A percentile compares a stretch with the other conserved stretches of the same genome.
Conservation (phyloP, 1,284 basidiomycete genomes). For the Phenoliferia sp. region DNA sequence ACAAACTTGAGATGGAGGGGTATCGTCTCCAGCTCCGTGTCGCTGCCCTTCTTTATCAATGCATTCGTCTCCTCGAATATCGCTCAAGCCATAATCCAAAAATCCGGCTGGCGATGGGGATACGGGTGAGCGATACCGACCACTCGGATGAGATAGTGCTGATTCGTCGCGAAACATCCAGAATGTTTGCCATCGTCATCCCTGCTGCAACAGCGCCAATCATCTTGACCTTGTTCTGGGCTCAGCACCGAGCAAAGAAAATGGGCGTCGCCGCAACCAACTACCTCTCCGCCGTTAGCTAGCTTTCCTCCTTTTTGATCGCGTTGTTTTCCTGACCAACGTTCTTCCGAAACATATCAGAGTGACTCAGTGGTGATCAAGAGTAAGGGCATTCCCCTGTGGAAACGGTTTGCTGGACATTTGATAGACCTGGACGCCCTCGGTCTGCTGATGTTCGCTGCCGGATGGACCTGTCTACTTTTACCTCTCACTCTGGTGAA, state of each 20-base stretch:
- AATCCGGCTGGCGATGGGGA: constrained; percentile 67
- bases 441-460: constrained; percentile 63
- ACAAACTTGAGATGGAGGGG: constrained; percentile 74
- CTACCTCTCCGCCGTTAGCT: constrained; percentile 9
- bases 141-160: neutral
- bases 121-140: constrained; percentile 23
- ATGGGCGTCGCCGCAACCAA: constrained; percentile 46
- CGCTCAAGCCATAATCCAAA: constrained; percentile 53
- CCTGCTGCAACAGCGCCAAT: constrained; percentile 45
- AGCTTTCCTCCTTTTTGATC: neutral
- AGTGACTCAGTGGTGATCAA: neutral
- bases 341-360: neutral
- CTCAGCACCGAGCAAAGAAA: constrained; percentile 49
- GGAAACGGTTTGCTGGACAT: neutral
- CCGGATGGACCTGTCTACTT: constrained; percentile 52
- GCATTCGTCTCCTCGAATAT: constrained; percentile 58
- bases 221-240: constrained; percentile 56
- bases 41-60: constrained; percentile 61
- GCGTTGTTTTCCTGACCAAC: neutral
- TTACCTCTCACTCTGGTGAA: constrained; percentile 60
- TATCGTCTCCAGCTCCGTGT: constrained; percentile 59
- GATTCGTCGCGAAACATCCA: too few relatives aligned
- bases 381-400: neutral
- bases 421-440: constrained; percentile 57
- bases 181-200: constrained; percentile 46